phyloP scores from a whole-genome alignment of 2,329 filamentous ascomycete genomes.

The Diplodia scrobiculata region DNA sequence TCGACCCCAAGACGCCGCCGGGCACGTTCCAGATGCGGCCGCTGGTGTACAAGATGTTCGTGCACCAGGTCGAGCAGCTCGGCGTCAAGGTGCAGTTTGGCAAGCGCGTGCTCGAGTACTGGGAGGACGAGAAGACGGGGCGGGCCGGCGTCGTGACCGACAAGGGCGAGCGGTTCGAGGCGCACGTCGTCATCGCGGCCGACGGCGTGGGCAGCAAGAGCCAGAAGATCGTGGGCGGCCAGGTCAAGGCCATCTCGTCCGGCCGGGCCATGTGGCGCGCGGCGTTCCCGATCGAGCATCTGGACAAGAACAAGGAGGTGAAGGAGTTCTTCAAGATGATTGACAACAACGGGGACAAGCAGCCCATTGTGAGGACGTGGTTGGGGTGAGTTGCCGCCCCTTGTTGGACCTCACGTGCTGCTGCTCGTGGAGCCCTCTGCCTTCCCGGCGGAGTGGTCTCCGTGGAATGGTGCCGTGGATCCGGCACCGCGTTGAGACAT shows the following conservation, averaged over 20 bases:
- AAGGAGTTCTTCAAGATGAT: conserved; percentile 53
- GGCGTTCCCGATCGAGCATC: conserved; percentile 47
- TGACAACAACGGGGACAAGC: conserved; percentile 39
- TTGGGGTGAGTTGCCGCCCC: conserved; percentile 38
- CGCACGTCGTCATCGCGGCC: conserved; percentile 47
- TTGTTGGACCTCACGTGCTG: neutral
- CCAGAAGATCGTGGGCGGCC: conserved; percentile 50
- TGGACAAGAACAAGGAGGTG: conserved; percentile 51
- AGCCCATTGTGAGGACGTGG: conserved; percentile 52
- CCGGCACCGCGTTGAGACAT: conserved; percentile 26
- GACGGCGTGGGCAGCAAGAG: conserved; percentile 51
- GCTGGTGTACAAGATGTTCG: conserved; percentile 59
- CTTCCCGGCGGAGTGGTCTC: neutral
- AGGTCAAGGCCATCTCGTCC: conserved; percentile 47
- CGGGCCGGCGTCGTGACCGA: conserved; percentile 44
- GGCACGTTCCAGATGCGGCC: conserved; percentile 61
- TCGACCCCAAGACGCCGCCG: conserved; percentile 54
- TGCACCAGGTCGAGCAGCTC: conserved; percentile 52
- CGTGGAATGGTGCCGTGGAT: neutral
- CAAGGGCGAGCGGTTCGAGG: conserved; percentile 48
- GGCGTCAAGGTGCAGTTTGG: conserved; percentile 50
- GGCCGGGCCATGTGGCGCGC: conserved; percentile 48
- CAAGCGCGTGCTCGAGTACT: conserved; percentile 49
- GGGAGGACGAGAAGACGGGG: conserved; percentile 46
- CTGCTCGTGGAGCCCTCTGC: conserved; percentile 27